A percentile compares a stretch with the other conserved stretches of the same genome.
Conservation (phyloP, 2,329 filamentous ascomycete species). For the Epichloe sibirici region DNA sequence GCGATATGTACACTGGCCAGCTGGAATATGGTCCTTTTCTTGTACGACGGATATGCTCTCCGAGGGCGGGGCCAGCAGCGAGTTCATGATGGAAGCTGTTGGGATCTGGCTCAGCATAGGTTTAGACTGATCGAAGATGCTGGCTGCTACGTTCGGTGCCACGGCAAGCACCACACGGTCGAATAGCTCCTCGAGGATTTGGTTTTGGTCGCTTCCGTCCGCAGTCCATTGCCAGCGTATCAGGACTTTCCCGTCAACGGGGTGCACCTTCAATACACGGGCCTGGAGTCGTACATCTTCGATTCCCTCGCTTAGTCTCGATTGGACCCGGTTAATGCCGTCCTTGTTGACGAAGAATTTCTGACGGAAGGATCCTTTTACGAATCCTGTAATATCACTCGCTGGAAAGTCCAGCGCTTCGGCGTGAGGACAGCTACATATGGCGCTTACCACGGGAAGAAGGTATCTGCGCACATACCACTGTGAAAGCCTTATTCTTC, state of each 20-base stretch:
- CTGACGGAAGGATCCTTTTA: slow-evolving; percentile 31
- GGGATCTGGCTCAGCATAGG: slow-evolving; percentile 31
- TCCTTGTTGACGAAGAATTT: slow-evolving; percentile 38
- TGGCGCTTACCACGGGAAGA: slow-evolving; percentile 40
- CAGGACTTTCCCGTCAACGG: slow-evolving; percentile 12
- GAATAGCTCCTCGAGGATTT: slow-evolving; percentile 25
- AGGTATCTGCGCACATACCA: slow-evolving; percentile 37
- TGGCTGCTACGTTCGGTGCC: slow-evolving; percentile 38
- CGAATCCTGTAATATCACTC: slow-evolving; percentile 38
- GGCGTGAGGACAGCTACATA: slow-evolving; percentile 41
- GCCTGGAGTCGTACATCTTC: slow-evolving; percentile 26
- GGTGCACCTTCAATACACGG: slow-evolving; percentile 23
- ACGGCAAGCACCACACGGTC: slow-evolving; percentile 43
- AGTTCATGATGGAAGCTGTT: slow-evolving; percentile 33
- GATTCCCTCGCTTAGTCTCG: slow-evolving; percentile 28
- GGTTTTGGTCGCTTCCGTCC: slow-evolving; percentile 5
- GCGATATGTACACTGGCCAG: slow-evolving; percentile 17
- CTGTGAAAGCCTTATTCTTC: slow-evolving; percentile 35
- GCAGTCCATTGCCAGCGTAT: slow-evolving; percentile 22
- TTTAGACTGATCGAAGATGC: slow-evolving; percentile 32
- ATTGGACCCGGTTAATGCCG: slow-evolving; percentile 37
- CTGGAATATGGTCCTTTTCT: slow-evolving; percentile 1
- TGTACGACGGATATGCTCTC: slow-evolving; percentile 4
- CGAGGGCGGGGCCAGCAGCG: slow-evolving; percentile 22
- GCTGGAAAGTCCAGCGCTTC: slow-evolving; percentile 39